Percentiles rank a stretch among this genome's conserved stretches.
Conservation (phyloP, 2,329 filamentous ascomycete species). For the Chaetomiaceae sp. region DNA sequence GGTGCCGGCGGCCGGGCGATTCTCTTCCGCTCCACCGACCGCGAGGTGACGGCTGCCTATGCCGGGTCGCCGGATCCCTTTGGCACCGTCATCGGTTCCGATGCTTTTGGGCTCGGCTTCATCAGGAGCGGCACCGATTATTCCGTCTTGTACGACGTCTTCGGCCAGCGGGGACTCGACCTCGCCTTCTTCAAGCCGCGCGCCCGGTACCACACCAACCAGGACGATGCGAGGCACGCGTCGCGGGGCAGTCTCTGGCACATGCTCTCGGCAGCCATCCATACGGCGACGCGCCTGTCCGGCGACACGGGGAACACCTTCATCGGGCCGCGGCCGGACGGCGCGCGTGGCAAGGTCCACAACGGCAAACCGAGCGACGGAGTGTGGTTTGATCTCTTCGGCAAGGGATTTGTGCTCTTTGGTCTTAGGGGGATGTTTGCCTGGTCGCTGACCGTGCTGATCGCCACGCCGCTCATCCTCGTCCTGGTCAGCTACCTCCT, state of each 20-base stretch:
- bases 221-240: conserved; percentile 80
- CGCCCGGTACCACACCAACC: conserved; percentile 81
- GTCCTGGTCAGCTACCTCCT: conserved; percentile 65
- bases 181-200: conserved; percentile 87
- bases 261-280: conserved; percentile 82
- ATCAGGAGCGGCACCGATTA: conserved; percentile 89
- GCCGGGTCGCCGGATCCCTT: conserved; percentile 68
- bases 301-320: conserved; percentile 64
- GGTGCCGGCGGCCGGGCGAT: conserved; percentile 85
- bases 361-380: conserved; percentile 63
- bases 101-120: conserved; percentile 75
- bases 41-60: conserved; percentile 79
- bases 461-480: conserved; percentile 71
- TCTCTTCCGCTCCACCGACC: conserved; percentile 82
- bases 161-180: conserved; percentile 83
- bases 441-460: conserved; percentile 76
- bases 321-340: conserved; percentile 51
- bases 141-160: conserved; percentile 68
- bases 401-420: conserved; percentile 72
- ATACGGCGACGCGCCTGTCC: conserved; percentile 67
- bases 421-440: conserved; percentile 80
- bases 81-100: conserved; percentile 73
- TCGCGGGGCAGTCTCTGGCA: conserved; percentile 75
- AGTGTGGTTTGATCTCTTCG: conserved; percentile 95
- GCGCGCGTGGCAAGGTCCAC: conserved; percentile 55